Conservation (phyloP, 352 stramenopile species). For the Globisporangium sylvaticum region DNA sequence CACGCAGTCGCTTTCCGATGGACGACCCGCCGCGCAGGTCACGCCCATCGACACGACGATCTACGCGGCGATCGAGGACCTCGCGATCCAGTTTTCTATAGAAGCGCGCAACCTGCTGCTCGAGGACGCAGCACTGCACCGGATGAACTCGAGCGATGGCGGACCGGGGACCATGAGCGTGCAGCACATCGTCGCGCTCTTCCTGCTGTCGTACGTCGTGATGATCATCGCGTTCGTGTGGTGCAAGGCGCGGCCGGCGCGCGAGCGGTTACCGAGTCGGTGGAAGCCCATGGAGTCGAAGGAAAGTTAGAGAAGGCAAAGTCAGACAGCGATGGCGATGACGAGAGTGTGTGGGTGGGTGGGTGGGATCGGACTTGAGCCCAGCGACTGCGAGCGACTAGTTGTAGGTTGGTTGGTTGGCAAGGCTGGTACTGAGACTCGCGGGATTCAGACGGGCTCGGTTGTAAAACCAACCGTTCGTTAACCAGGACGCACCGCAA, state of each 20-base stretch:
- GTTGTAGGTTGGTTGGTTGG: too few relatives aligned
- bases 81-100: slow-evolving; percentile 79
- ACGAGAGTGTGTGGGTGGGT: background rate
- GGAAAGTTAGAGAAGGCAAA: slow-evolving; percentile 34
- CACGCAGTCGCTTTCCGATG: slow-evolving; percentile 55
- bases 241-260: slow-evolving; percentile 62
- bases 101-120: slow-evolving; percentile 61
- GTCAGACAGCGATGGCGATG: background rate
- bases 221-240: slow-evolving; percentile 74
- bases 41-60: slow-evolving; percentile 67
- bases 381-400: too few relatives aligned
- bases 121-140: slow-evolving; percentile 23
- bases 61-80: slow-evolving; percentile 68
- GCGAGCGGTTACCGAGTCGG: slow-evolving; percentile 73
- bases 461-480: too few relatives aligned
- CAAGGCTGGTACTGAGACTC: too few relatives aligned
- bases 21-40: slow-evolving; percentile 63
- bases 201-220: slow-evolving; percentile 60
- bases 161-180: slow-evolving; percentile 31
- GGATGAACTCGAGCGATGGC: slow-evolving; percentile 24
- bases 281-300: slow-evolving; percentile 78
- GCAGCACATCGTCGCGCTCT: slow-evolving; percentile 65
- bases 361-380: too few relatives aligned
- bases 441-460: too few relatives aligned
- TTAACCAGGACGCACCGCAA: too few relatives aligned